A percentile compares a stretch with the other conserved stretches of the same genome.
Evolutionary conservation across 148 eudicot genomes (phyloP).

Genomic region (Drosera capensis): DNA sequence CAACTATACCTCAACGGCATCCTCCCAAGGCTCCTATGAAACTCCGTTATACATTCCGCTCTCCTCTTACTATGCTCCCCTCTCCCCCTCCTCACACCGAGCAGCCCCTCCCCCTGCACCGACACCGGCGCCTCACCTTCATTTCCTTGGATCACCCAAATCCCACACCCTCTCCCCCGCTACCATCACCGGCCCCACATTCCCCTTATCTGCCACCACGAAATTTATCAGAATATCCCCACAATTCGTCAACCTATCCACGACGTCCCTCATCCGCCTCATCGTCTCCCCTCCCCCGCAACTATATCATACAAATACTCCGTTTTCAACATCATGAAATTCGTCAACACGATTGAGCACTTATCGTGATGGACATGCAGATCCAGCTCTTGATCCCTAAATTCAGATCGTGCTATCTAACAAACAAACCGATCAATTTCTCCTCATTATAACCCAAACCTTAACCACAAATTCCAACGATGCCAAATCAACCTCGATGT

Average conservation of each 20-base stretch:
- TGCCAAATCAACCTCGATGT: conserved; percentile 37
- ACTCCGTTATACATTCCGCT: conserved; percentile 65
- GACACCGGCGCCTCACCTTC: neutral
- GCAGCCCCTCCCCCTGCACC: neutral
- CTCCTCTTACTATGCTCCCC: conserved; percentile 76
- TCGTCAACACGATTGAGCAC: conserved; percentile 67
- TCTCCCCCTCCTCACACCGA: neutral
- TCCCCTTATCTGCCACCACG: conserved; percentile 38
- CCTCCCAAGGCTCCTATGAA: conserved; percentile 49
- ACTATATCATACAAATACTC: conserved; percentile 24
- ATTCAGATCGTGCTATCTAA: conserved; percentile 66
- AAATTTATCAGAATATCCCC: conserved; percentile 92
- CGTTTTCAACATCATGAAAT: conserved; percentile 42
- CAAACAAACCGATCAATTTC: conserved; percentile 55
- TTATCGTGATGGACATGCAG: conserved; percentile 53
- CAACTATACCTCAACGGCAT: conserved; percentile 70
- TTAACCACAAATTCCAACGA: conserved; percentile 48
- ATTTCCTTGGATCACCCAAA: conserved; percentile 2
- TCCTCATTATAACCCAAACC: conserved; percentile 38
- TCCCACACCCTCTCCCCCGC: conserved; percentile 1
- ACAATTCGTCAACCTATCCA: conserved; percentile 49
- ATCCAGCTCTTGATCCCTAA: conserved; percentile 39
- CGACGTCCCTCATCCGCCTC: conserved; percentile 17
- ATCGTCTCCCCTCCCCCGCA: conserved; percentile 15
- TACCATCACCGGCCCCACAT: conserved; percentile 43